Percentiles rank a stretch among this genome's conserved stretches.
phyloP scores from a whole-genome alignment of 768 basidiomycete genomes.

The Trametes cubensis region DNA sequence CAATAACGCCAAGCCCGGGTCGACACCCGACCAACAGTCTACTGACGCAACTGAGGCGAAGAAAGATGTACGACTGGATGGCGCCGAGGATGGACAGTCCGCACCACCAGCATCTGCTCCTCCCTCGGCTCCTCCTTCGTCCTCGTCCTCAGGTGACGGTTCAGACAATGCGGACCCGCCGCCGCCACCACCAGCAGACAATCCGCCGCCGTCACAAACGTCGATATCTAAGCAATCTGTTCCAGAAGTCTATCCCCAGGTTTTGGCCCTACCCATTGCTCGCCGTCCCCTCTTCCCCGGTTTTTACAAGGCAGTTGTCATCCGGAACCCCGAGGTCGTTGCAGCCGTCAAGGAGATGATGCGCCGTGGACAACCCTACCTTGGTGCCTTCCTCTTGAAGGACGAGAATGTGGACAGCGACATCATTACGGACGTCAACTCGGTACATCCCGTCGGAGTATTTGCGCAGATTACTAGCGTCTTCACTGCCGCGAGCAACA shows the following conservation, averaged over 20 bases:
- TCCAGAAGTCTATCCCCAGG: constrained; percentile 90
- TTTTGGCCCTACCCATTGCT: constrained; percentile 93
- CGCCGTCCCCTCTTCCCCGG: constrained; percentile 95
- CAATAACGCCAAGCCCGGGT: constrained; percentile 28
- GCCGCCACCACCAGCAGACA: constrained; percentile 41
- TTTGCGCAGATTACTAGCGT: constrained; percentile 97
- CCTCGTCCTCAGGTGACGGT: constrained; percentile 45
- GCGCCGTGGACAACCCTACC: constrained; percentile 94
- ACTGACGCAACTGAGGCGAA: constrained; percentile 19
- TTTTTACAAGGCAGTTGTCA: constrained; percentile 97
- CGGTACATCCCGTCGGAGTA: constrained; percentile 91
- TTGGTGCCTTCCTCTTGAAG: constrained; percentile 95
- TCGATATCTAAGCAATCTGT: constrained; percentile 85
- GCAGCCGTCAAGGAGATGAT: constrained; percentile 95
- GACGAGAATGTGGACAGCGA: constrained; percentile 93
- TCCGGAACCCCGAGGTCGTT: constrained; percentile 88
- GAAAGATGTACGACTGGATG: constrained; percentile 25
- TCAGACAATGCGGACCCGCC: constrained; percentile 45
- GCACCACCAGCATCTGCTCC: constrained; percentile 36
- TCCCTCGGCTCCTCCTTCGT: constrained; percentile 39
- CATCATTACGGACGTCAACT: constrained; percentile 83
- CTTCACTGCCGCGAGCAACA: constrained; percentile 62
- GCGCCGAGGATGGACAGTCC: constrained; percentile 29
- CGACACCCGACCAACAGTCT: constrained; percentile 15
- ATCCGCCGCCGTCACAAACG: constrained; percentile 44